These are phyloP conservation scores for Rhizopus delemar DNA, from an alignment of 371 early-diverging fungal species.

Conservation along the genomic window DNA sequence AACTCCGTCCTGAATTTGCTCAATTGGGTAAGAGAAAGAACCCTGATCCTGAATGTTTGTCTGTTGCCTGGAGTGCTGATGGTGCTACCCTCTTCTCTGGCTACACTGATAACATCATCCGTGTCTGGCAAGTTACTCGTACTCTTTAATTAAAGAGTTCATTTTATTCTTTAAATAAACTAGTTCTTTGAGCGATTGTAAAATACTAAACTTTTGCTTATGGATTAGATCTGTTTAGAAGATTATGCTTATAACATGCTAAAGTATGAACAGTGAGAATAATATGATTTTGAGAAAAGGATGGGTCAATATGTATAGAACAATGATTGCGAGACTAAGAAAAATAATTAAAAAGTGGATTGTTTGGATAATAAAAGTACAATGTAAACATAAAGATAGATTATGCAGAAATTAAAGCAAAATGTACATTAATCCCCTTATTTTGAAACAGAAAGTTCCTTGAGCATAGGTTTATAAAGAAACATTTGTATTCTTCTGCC, in stretches of 20 bases:
- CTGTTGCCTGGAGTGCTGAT: slow-evolving; percentile 96
- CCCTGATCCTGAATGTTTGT: slow-evolving; percentile 78
- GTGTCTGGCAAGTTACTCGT: slow-evolving; percentile 85
- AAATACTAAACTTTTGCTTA: neutral
- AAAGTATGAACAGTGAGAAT: neutral
- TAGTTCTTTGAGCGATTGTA: neutral
- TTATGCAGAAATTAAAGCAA: too few relatives aligned
- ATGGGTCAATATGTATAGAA: too few relatives aligned
- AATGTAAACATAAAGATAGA: too few relatives aligned
- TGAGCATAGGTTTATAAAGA: too few relatives aligned
- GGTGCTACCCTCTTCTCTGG: slow-evolving; percentile 96
- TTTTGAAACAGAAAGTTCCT: too few relatives aligned
- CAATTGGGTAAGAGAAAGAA: slow-evolving; percentile 70
- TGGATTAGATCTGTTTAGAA: neutral
- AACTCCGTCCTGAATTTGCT: slow-evolving; percentile 84
- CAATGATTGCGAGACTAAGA: too few relatives aligned
- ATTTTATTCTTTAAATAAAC: neutral
- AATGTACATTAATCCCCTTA: too few relatives aligned
- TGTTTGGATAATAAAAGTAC: too few relatives aligned
- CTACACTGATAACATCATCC: slow-evolving; percentile 91
- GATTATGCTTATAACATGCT: neutral
- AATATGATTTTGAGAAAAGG: too few relatives aligned
- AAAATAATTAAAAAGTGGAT: too few relatives aligned
- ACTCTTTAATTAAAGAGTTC: slow-evolving; percentile 27
- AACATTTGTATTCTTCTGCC: too few relatives aligned